Percentiles rank a stretch among this genome's conserved stretches.
These are phyloP conservation scores for Haplosporangium gracile DNA, from an alignment of 192 early-diverging fungal species.

Conservation along the genomic window DNA sequence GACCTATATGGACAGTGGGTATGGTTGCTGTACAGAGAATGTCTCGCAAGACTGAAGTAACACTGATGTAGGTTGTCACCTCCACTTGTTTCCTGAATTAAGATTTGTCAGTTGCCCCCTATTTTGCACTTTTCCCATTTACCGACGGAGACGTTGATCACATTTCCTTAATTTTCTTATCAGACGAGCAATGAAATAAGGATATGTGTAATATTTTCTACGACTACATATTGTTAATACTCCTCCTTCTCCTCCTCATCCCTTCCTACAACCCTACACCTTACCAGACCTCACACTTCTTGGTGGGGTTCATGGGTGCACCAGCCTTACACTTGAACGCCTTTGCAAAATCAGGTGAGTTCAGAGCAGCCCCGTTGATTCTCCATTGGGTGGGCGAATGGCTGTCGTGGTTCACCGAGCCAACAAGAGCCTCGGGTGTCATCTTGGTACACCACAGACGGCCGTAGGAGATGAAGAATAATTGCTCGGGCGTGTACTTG, in stretches of 20 bases:
- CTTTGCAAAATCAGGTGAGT: conserved; percentile 73
- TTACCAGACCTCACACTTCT: conserved; percentile 60
- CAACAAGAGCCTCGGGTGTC: conserved; percentile 12
- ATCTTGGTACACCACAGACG: conserved; percentile 69
- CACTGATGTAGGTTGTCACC: too few species aligned
- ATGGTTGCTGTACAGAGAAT: too few species aligned
- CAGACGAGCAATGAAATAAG: too few species aligned
- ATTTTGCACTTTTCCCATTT: too few species aligned
- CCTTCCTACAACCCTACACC: not conserved
- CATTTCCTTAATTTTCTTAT: too few species aligned
- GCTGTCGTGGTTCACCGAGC: conserved; percentile 25
- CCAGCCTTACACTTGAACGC: conserved; percentile 72
- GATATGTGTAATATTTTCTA: too few species aligned
- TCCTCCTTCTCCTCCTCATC: not conserved
- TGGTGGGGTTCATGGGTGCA: conserved; percentile 74
- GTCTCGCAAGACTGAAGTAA: too few species aligned
- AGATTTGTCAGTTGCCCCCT: too few species aligned
- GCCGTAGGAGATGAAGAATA: conserved; percentile 76
- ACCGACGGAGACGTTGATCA: too few species aligned
- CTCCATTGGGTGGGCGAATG: conserved; percentile 54
- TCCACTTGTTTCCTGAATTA: too few species aligned
- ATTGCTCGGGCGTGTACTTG: conserved; percentile 66
- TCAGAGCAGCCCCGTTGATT: conserved; percentile 75
- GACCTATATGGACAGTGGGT: too few species aligned
- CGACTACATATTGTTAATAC: too few species aligned